A percentile compares a stretch with the other conserved stretches of the same genome.
phyloP scores from a whole-genome alignment of 179 eudicot genomes.

The Silene vulgaris region DNA sequence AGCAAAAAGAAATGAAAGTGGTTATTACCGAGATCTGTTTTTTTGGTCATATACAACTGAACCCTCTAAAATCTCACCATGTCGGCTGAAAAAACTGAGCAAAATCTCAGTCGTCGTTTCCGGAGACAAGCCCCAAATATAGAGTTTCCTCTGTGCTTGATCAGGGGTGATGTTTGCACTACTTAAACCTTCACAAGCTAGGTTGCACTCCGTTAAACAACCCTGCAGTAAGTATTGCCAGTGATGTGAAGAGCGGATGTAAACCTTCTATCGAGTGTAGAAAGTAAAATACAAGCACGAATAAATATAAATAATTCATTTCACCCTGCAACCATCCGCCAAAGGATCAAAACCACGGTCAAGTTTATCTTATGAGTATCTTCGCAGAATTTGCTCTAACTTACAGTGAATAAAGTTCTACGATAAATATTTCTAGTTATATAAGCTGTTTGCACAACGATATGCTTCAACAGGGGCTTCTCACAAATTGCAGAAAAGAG shows the following conservation, averaged over 20 bases:
- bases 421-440: neutral
- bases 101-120: conserved; percentile 55
- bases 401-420: no score
- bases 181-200: conserved; percentile 56
- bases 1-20: neutral
- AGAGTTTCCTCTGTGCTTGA: conserved; percentile 61
- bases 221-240: conserved; percentile 34
- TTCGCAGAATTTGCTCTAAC: no score
- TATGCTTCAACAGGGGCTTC: neutral
- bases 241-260: neutral
- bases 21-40: conserved; percentile 47
- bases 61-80: conserved; percentile 65
- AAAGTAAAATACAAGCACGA: no score
- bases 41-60: conserved; percentile 67
- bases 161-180: conserved; percentile 41
- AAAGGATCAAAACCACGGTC: no score
- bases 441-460: neutral
- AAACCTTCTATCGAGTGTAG: neutral
- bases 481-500: neutral
- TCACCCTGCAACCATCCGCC: no score
- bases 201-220: conserved; percentile 57
- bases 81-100: conserved; percentile 46
- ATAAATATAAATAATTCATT: no score
- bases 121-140: conserved; percentile 56
- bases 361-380: no score